Evolutionary conservation across 805 yeast species (phyloP), one percentile per base, ranked within the genome.

Genomic region (Candida ficus): DNA sequence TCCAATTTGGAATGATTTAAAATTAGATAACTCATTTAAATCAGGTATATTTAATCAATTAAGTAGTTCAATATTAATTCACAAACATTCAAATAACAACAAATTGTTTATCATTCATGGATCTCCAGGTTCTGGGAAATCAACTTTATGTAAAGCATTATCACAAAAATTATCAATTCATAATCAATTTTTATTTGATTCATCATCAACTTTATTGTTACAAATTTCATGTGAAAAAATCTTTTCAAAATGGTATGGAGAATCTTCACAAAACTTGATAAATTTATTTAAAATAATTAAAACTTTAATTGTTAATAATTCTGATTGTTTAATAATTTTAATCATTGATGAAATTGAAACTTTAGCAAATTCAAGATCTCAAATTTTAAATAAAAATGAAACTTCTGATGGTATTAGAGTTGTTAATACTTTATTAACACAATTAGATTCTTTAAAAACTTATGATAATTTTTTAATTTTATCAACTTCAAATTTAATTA

Each of bases 321-420:
- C 47, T 14, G 43, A 43, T 4, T 39, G 48, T 12, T 54, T 61
- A 41, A 52, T 68, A 3, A 58, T 67, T 33, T 43, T 70, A 13
- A 43, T 70, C n/a, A 64, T 71, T 35, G 75, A 71, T 47, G 76
- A 71, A 42, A 63, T 70, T 11, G 76, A 71, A 48, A 64, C 75
- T 0, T 54, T 71, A 25, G 72, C 72, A 1, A 56, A 63, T 28
- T 65, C 73, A 14, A 57, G 76, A 49, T 37, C 51, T 8, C 57
- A 59, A 14, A 44, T 66, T 4, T 43, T 63, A 29, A 50, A 48
- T 7, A 65, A 64, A 33, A 62, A 64, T 41, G 74, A 69, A 44
- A 60, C 74, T 2, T 61, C 67, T 2, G 74, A 68, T 46, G 60
- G 70, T 16, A 50, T 69, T 1, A 60, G 73, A 31, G 67, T 70